A percentile compares a stretch with the other conserved stretches of the same genome.
Evolutionary conservation across 306 rosid species (phyloP).

Genomic region (Cicer pinnatifidum): DNA sequence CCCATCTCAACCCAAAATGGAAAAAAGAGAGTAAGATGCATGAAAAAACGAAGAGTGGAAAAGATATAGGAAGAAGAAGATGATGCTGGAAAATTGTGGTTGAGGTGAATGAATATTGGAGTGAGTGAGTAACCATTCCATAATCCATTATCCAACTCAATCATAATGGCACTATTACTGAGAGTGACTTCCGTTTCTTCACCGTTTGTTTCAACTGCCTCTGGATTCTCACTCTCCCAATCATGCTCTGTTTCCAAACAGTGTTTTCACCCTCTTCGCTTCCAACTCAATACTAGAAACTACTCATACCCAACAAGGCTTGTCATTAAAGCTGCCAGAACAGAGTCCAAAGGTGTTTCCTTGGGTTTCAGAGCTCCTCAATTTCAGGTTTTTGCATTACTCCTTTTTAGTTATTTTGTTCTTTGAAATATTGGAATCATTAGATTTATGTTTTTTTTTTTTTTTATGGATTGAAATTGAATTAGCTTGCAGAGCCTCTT

Average conservation of each 20-base stretch:
- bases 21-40: too few species aligned
- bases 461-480: conserved; percentile 33
- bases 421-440: too few species aligned
- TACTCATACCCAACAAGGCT: conserved; percentile 43
- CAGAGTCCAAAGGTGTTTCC: conserved; percentile 63
- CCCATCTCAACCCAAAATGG: too few species aligned
- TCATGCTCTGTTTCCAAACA: not conserved
- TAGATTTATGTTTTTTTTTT: too few species aligned
- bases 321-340: conserved; percentile 66
- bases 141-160: not conserved
- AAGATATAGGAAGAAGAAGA: too few species aligned
- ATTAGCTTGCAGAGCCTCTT: conserved; percentile 88
- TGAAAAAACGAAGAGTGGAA: too few species aligned
- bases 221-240: conserved; percentile 38
- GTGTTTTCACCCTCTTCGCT: conserved; percentile 31
- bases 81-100: too few species aligned
- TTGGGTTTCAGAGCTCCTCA: conserved; percentile 86
- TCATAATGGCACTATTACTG: conserved; percentile 41
- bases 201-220: conserved; percentile 37
- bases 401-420: too few species aligned
- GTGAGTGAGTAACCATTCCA: not conserved
- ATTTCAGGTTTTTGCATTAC: conserved; percentile 62
- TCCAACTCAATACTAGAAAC: conserved; percentile 37
- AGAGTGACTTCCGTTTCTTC: conserved; percentile 38
- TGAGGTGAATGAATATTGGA: not conserved